Evolutionary conservation across 2,329 filamentous ascomycete genomes (phyloP).

Genomic region (Fusarium solani-melongenae): DNA sequence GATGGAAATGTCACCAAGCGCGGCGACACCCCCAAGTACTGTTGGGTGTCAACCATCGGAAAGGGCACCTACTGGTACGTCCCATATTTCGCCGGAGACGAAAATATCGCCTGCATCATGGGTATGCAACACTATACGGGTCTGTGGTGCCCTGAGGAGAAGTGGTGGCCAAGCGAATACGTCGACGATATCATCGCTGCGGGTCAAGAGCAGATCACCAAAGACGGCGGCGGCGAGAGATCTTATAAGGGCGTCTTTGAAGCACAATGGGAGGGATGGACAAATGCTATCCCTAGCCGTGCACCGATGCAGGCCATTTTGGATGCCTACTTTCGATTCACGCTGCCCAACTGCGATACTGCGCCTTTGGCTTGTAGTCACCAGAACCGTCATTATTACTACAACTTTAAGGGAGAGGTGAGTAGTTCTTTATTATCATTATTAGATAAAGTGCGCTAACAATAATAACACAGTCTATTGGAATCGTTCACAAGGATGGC

Average conservation of each 20-base stretch:
- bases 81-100: not conserved
- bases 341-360: not conserved
- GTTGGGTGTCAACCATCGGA: not conserved
- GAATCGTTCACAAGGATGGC: conserved; percentile 3
- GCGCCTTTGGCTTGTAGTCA: not conserved
- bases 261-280: not conserved
- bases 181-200: conserved; percentile 7
- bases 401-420: conserved; percentile 6
- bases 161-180: conserved; percentile 10
- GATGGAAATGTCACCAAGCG: conserved; percentile 1
- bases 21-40: not conserved
- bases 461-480: not conserved
- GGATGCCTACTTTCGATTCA: not conserved
- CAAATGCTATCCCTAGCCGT: not conserved
- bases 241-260: not conserved
- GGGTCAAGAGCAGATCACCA: conserved; percentile 10
- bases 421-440: not conserved
- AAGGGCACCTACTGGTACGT: conserved; percentile 2
- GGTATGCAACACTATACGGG: not conserved
- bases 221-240: not conserved
- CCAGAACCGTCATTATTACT: conserved; percentile 7
- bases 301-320: not conserved
- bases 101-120: not conserved
- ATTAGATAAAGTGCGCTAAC: not conserved
- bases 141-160: not conserved